Conservation (phyloP, 2,329 filamentous ascomycete genomes). For the Thelonectria rubi region DNA sequence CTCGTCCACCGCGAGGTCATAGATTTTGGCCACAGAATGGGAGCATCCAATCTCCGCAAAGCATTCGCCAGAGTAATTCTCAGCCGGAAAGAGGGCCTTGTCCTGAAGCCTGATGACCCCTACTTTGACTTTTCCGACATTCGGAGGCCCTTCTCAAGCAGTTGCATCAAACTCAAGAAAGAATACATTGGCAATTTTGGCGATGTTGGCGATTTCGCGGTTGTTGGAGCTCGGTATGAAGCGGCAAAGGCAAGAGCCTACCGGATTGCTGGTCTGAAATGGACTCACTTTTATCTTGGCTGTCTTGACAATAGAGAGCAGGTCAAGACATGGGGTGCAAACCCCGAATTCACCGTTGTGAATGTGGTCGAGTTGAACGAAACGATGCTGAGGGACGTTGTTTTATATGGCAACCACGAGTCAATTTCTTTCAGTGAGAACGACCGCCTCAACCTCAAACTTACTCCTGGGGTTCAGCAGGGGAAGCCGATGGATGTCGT, state of each 20-base stretch:
- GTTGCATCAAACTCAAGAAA: conserved; percentile 86
- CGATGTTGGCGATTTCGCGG: conserved; percentile 83
- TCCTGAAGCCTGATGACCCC: conserved; percentile 81
- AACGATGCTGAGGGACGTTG: conserved; percentile 61
- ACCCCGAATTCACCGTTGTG: conserved; percentile 72
- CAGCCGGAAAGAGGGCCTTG: conserved; percentile 77
- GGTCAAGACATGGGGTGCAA: conserved; percentile 59
- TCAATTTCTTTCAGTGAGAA: conserved; percentile 52
- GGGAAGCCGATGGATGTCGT: conserved; percentile 57
- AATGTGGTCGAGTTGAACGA: conserved; percentile 68
- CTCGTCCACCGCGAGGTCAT: conserved; percentile 73
- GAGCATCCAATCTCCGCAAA: conserved; percentile 64
- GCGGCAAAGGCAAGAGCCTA: conserved; percentile 67
- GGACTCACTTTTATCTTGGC: conserved; percentile 84
- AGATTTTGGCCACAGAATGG: conserved; percentile 66
- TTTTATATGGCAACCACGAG: conserved; percentile 55
- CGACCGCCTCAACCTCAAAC: conserved; percentile 54
- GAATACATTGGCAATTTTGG: conserved; percentile 82
- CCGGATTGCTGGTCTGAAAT: conserved; percentile 65
- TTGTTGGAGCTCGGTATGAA: conserved; percentile 79
- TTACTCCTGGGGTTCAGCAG: conserved; percentile 55
- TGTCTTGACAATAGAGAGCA: conserved; percentile 76
- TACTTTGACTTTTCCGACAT: conserved; percentile 70
- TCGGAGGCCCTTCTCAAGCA: conserved; percentile 52
- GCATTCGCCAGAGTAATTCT: conserved; percentile 75